Conservation (phyloP, 1,284 basidiomycete species). For the Malassezia arunalokei region DNA sequence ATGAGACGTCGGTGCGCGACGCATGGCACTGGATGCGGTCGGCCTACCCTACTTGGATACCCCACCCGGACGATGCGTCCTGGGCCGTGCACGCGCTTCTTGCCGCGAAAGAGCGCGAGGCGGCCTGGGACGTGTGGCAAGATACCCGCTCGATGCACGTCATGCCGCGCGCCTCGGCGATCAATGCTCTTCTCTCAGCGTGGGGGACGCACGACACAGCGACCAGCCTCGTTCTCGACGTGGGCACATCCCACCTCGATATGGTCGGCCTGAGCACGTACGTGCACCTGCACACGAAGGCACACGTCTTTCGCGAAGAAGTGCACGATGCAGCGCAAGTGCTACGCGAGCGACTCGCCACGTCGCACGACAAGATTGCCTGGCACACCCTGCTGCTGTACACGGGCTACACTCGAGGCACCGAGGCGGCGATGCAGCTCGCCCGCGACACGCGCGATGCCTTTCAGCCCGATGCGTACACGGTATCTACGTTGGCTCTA, state of each 20-base stretch:
- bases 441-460: conserved; percentile 2
- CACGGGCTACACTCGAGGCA: conserved; percentile 10
- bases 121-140: conserved; percentile 12
- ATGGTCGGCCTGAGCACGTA: conserved; percentile 4
- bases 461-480: neutral
- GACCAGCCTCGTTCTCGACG: neutral
- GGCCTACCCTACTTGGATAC: conserved; percentile 16
- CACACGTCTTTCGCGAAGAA: neutral
- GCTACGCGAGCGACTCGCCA: conserved; percentile 6
- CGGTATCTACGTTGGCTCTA: conserved; percentile 14
- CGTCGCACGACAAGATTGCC: neutral
- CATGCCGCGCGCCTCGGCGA: neutral
- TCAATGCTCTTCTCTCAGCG: neutral
- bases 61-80: conserved; percentile 19
- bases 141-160: conserved; percentile 10
- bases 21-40: conserved; percentile 15
- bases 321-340: conserved; percentile 3
- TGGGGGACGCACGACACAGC: neutral
- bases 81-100: conserved; percentile 17
- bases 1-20: neutral
- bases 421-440: conserved; percentile 12
- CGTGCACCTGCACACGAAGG: neutral
- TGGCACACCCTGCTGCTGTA: conserved; percentile 20
- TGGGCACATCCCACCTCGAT: neutral
- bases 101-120: neutral